Percentiles rank a stretch among this genome's conserved stretches.
Evolutionary conservation across 352 stramenopile species (phyloP).

Genomic region (Pythium monospermum): DNA sequence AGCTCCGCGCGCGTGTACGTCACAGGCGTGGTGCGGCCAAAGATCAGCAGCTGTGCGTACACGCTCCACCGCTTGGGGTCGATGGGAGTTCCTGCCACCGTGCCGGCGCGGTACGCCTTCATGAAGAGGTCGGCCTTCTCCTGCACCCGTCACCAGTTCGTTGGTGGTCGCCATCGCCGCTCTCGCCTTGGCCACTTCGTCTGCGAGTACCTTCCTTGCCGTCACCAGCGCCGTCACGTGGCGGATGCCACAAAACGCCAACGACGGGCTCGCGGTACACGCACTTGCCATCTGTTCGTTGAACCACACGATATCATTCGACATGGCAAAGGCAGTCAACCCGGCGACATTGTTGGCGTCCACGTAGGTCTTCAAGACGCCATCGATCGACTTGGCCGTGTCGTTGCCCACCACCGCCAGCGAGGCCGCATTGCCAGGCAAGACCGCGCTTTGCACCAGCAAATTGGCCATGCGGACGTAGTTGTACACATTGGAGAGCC

Average conservation of each 20-base stretch:
- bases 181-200: background rate
- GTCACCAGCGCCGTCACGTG: too few relatives aligned
- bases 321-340: background rate
- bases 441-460: background rate
- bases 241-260: too few relatives aligned
- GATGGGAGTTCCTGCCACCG: background rate
- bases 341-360: background rate
- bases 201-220: too few relatives aligned
- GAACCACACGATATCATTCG: slow-evolving; percentile 2
- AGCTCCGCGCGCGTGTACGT: background rate
- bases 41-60: background rate
- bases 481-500: background rate
- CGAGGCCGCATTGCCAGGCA: background rate
- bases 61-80: background rate
- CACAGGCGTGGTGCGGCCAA: background rate
- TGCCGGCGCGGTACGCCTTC: background rate
- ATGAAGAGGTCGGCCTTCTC: background rate
- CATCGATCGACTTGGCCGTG: background rate
- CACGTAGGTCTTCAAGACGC: background rate
- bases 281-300: background rate
- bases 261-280: too few relatives aligned
- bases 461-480: slow-evolving; percentile 1
- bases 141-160: background rate
- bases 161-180: background rate
- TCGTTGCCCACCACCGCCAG: background rate